These are phyloP conservation scores for Bondarzewia mesenterica DNA, from an alignment of 1,284 basidiomycete genomes.

Conservation along the genomic window DNA sequence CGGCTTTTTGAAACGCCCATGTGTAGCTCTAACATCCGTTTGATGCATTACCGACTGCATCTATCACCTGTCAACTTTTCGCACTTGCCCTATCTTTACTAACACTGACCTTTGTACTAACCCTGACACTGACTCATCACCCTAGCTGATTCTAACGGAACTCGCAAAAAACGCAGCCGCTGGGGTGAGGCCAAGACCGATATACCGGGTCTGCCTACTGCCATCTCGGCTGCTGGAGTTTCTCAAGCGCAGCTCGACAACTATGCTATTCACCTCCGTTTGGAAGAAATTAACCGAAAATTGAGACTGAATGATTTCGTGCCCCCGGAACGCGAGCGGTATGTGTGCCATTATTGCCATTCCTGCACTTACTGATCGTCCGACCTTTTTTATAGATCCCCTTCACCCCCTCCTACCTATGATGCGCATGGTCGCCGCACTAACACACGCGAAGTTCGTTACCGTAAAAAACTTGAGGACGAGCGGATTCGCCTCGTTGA, in stretches of 20 bases:
- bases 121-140: conserved; percentile 28
- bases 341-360: conserved; percentile 14
- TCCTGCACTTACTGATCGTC: conserved; percentile 11
- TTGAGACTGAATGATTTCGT: conserved; percentile 90
- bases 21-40: conserved; percentile 2
- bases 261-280: conserved; percentile 87
- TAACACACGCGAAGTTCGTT: conserved; percentile 97
- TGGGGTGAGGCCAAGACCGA: conserved; percentile 91
- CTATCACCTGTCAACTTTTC: conserved; percentile 14
- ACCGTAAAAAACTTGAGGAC: conserved; percentile 96
- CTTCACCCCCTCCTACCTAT: conserved; percentile 96
- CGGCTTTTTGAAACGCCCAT: conserved; percentile 6
- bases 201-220: conserved; percentile 85
- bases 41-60: neutral
- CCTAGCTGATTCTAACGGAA: conserved; percentile 68
- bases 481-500: conserved; percentile 93
- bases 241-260: conserved; percentile 91
- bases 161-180: conserved; percentile 88
- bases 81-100: conserved; percentile 21
- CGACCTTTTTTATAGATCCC: conserved; percentile 52
- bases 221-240: conserved; percentile 86
- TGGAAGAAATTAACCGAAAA: conserved; percentile 97
- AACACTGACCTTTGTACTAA: conserved; percentile 57
- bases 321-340: conserved; percentile 92
- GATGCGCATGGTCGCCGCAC: conserved; percentile 95